Evolutionary conservation across 2,329 filamentous ascomycete species (phyloP).

Genomic region (Akanthomyces muscarius): DNA sequence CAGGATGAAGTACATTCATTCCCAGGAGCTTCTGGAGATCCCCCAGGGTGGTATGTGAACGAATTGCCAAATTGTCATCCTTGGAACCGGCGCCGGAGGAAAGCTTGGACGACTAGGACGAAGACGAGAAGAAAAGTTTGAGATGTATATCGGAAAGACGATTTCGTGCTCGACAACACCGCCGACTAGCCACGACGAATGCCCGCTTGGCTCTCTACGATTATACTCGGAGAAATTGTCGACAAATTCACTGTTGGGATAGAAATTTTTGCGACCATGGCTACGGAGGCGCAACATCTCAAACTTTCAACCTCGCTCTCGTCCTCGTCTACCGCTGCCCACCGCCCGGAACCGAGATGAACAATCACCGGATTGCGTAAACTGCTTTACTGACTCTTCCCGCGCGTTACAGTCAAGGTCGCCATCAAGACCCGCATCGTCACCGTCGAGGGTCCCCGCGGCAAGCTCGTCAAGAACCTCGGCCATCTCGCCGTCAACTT

Average conservation of each 20-base stretch:
- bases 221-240: not conserved
- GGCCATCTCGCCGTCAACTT: conserved; percentile 96
- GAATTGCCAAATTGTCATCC: conserved; percentile 2
- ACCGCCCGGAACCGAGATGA: not conserved
- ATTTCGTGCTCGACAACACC: not conserved
- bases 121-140: conserved; percentile 2
- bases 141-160: not conserved
- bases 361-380: not conserved
- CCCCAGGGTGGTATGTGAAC: conserved; percentile 86
- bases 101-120: not conserved
- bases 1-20: conserved; percentile 99
- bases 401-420: conserved; percentile 74
- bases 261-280: not conserved
- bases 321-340: not conserved
- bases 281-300: not conserved
- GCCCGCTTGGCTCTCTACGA: not conserved
- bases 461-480: conserved; percentile 96
- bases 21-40: conserved; percentile 89
- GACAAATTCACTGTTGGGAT: not conserved
- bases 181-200: not conserved
- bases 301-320: not conserved
- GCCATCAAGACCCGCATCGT: conserved; percentile 94
- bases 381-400: conserved; percentile 28
- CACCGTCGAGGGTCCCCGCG: conserved; percentile 95
- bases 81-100: conserved; percentile 16